Base-by-base conservation (phyloP, 2,329 filamentous ascomycete species). In the Chrysosporium keratinophilum region DNA sequence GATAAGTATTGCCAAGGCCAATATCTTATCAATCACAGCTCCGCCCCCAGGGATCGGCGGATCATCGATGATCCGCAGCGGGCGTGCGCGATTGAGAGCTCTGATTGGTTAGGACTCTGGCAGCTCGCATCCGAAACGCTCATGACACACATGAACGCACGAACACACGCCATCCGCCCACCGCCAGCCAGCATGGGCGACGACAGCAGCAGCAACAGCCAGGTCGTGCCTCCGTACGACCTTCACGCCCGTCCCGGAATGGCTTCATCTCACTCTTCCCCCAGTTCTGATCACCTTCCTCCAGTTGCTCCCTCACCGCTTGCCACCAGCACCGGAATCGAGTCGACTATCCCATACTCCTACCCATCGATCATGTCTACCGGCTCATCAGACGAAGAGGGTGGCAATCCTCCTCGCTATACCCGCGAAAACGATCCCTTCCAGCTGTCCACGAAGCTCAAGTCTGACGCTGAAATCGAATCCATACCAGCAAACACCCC, bases 341-440 rank as follows among this genome's bases (percentile, higher is more conserved):
- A 76, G 53, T 54, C 52, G 2, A 20, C 48, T 33, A 33, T 15
- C 33, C 4, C 52, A 56, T 48, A 45, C 54, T 34, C 35, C 43
- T 47, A 64, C 67, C 31, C 63, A 58, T 17, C 28, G 11, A 55
- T 55, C 34, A 42, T 19, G 14, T 19, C 19, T 4, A 55, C 43
- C 33, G 46, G 44, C 40, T 53, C 51, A 14, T 57, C 56, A 1
- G 76, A 78, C 57, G 68, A 76, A 54, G 76, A 78, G 63, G 64
- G 65, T n/a, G 66, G 68, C 41, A 63, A 65, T 10, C 69, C 70
- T 0, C 82, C 84, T 0, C 76, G 75, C 7, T 80, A 83, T 63
- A 80, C 76, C 17, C 68, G 70, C 23, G 81, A 83, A 59, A 85
- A 81, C 63, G 91, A 97, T 62, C 91, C 91, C 0, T 93, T 88